These are phyloP conservation scores for Aquilaria malaccensis DNA, from an alignment of 345 rosid genomes.

Conservation along the genomic window DNA sequence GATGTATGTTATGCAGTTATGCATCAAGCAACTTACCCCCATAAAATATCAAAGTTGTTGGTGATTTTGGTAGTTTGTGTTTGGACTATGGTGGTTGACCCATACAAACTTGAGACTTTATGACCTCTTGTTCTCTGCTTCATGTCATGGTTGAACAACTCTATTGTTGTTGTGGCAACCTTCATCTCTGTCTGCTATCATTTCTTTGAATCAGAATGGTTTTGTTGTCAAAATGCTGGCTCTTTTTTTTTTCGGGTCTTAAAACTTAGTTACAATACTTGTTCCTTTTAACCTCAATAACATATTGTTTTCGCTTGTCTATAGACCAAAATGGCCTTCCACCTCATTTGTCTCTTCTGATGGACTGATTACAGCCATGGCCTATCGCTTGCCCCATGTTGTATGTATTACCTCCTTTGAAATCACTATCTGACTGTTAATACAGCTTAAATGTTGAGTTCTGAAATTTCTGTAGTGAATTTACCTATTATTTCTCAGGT, in stretches of 20 bases:
- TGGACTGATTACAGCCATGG: constrained; percentile 95
- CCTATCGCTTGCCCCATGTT: constrained; percentile 94
- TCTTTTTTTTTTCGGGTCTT: background rate
- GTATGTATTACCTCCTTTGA: constrained; percentile 38
- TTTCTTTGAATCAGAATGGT: too few relatives aligned
- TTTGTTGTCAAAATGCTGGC: background rate
- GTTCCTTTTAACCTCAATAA: constrained; percentile 15
- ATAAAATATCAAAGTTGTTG: too few relatives aligned
- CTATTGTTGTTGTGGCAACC: too few relatives aligned
- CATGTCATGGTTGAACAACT: too few relatives aligned
- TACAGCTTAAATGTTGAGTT: constrained; percentile 15
- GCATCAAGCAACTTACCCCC: too few relatives aligned
- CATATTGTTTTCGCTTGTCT: constrained; percentile 25
- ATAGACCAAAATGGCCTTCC: constrained; percentile 98
- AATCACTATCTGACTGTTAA: constrained; percentile 1
- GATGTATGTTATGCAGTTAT: too few relatives aligned
- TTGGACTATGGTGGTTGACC: too few relatives aligned
- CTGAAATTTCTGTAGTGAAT: constrained; percentile 12
- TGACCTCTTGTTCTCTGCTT: too few relatives aligned
- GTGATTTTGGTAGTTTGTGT: too few relatives aligned
- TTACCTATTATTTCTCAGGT: constrained; percentile 37
- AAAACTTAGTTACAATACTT: background rate
- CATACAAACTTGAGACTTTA: too few relatives aligned
- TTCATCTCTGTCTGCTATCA: too few relatives aligned
- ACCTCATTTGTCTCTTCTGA: constrained; percentile 90